Percentiles rank a stretch among this genome's conserved stretches.
phyloP scores from a whole-genome alignment of 106 monocot species.

The Cymbidium sinense region DNA sequence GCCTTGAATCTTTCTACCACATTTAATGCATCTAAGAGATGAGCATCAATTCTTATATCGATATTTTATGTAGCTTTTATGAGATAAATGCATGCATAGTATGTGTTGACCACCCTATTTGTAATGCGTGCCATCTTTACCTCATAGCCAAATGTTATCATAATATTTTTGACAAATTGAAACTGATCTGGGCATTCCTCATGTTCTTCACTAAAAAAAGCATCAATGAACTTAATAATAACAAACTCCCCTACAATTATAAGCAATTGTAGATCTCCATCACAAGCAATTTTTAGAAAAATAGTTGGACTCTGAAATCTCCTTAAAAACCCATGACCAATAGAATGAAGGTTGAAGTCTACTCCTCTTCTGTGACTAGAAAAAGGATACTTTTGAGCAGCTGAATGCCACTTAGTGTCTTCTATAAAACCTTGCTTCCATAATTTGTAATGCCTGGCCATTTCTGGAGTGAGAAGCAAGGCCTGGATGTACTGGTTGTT shows the following conservation, averaged over 20 bases:
- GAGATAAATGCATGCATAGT: constrained; percentile 46
- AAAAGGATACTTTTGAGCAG: constrained; percentile 26
- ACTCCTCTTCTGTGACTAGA: constrained; percentile 21
- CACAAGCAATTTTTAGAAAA: constrained; percentile 71
- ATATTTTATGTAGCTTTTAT: constrained; percentile 30
- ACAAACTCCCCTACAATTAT: constrained; percentile 62
- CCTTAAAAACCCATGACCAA: constrained; percentile 57
- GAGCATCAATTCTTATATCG: constrained; percentile 43
- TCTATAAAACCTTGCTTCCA: constrained; percentile 59
- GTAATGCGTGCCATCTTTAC: constrained; percentile 62
- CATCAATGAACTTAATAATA: constrained; percentile 31
- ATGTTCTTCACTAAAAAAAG: constrained; percentile 22
- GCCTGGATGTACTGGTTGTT: constrained; percentile 38
- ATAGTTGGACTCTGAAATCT: constrained; percentile 60
- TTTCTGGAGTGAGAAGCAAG: constrained; percentile 59
- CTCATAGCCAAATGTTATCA: constrained; percentile 44
- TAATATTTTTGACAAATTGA: constrained; percentile 43
- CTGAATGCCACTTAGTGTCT: constrained; percentile 29
- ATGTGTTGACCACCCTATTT: constrained; percentile 49
- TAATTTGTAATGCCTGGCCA: constrained; percentile 46
- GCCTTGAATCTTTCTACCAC: constrained; percentile 52
- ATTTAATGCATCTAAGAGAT: constrained; percentile 64
- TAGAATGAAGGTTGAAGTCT: constrained; percentile 20
- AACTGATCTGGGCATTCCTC: constrained; percentile 42
- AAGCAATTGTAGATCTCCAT: constrained; percentile 55